A percentile compares a stretch with the other conserved stretches of the same genome.
Conservation (phyloP, 352 stramenopile species). For the Elongisporangium senticosum region DNA sequence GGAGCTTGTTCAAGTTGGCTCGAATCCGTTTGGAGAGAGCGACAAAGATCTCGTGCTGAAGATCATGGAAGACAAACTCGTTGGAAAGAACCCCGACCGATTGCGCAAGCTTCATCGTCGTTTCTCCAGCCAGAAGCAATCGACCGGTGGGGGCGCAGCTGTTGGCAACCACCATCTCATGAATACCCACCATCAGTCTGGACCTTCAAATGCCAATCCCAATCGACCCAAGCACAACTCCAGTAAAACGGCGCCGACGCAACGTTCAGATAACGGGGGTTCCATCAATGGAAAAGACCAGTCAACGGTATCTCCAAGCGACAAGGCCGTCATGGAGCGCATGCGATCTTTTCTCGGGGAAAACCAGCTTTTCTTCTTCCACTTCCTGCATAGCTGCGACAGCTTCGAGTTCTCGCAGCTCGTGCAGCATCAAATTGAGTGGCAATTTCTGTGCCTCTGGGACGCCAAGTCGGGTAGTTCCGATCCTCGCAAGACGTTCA, state of each 20-base stretch:
- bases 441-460: conserved; percentile 36
- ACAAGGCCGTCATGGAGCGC: conserved; percentile 19
- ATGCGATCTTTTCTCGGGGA: conserved; percentile 46
- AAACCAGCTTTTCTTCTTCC: conserved; percentile 73
- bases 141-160: neutral
- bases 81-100: conserved; percentile 58
- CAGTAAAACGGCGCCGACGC: neutral
- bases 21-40: conserved; percentile 63
- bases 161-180: neutral
- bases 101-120: conserved; percentile 66
- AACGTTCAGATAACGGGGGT: neutral
- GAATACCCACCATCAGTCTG: neutral
- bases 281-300: neutral
- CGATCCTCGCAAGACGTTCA: conserved; percentile 56
- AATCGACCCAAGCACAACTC: neutral
- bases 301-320: neutral
- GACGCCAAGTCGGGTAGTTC: conserved; percentile 3
- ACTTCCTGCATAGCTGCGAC: conserved; percentile 61
- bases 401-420: conserved; percentile 59
- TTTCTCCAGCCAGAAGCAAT: conserved; percentile 49
- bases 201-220: neutral
- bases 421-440: conserved; percentile 48
- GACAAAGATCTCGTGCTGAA: conserved; percentile 67
- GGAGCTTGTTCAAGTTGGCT: conserved; percentile 59
- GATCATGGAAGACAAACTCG: conserved; percentile 65